These are phyloP conservation scores for Aureobasidium subglaciale DNA, from an alignment of 2,329 filamentous ascomycete species.

Conservation along the genomic window DNA sequence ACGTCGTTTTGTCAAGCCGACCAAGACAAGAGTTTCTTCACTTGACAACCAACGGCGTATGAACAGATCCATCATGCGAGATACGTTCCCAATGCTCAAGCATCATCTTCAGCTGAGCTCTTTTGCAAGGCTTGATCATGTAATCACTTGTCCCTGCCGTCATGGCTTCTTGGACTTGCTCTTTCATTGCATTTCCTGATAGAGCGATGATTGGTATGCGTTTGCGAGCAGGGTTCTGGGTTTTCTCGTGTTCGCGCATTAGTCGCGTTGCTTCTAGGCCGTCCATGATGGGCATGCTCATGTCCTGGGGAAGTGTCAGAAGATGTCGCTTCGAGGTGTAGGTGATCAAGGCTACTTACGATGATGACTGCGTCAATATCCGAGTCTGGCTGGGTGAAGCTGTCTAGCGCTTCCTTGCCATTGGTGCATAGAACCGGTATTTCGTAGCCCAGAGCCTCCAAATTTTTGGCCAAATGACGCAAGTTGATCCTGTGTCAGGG, in stretches of 20 bases:
- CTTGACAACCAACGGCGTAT: conserved; percentile 1
- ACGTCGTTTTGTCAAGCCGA: not conserved
- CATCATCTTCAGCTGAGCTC: conserved; percentile 3
- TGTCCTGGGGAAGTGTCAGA: not conserved
- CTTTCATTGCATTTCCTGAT: conserved; percentile 15
- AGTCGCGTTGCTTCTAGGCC: conserved; percentile 14
- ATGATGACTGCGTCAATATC: conserved; percentile 10
- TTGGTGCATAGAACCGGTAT: conserved; percentile 12
- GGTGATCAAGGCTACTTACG: not conserved
- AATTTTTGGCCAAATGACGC: conserved; percentile 10
- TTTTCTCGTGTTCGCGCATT: conserved; percentile 9
- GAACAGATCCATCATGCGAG: conserved; percentile 6
- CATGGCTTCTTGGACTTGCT: conserved; percentile 15
- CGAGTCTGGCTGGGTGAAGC: not conserved
- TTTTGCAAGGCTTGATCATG: conserved; percentile 16
- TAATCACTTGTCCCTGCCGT: conserved; percentile 14
- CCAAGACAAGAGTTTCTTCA: not conserved
- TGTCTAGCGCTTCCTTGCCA: conserved; percentile 15
- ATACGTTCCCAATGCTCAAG: conserved; percentile 13
- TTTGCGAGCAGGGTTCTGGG: not conserved
- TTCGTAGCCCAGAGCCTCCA: conserved; percentile 12
- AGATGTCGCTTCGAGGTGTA: not conserved
- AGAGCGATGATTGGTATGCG: conserved; percentile 15
- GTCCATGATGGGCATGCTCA: conserved; percentile 16
- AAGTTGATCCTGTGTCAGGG: conserved; percentile 9